These are phyloP conservation scores for Vigna unguiculata DNA, from an alignment of 306 rosid genomes.

Conservation along the genomic window DNA sequence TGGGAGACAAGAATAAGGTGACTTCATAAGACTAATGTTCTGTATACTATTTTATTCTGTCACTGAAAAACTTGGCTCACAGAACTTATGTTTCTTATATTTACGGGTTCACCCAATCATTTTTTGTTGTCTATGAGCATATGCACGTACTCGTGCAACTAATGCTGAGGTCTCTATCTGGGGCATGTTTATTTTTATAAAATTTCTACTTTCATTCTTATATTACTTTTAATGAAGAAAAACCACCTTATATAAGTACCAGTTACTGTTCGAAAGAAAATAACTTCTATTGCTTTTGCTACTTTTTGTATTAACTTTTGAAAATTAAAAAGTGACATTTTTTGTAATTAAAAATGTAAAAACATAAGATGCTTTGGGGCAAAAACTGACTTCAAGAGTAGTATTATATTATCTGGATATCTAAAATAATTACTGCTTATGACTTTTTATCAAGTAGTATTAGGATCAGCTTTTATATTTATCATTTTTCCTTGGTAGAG, in stretches of 20 bases:
- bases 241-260: not conserved
- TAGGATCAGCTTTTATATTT: constrained; percentile 8
- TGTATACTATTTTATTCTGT: constrained; percentile 28
- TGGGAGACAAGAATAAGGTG: constrained; percentile 89
- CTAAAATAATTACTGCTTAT: not conserved
- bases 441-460: not conserved
- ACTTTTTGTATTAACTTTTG: not conserved
- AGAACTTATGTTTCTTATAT: not conserved
- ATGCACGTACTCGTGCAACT: not conserved
- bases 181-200: not conserved
- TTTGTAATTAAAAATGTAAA: not conserved
- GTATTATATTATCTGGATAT: constrained; percentile 14
- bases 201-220: not conserved
- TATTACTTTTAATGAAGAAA: not conserved
- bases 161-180: constrained; percentile 1
- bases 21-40: constrained; percentile 30
- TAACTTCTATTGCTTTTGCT: not conserved
- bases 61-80: constrained; percentile 9
- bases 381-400: constrained; percentile 1
- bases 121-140: not conserved
- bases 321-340: not conserved
- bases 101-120: not conserved
- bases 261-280: not conserved
- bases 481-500: not conserved
- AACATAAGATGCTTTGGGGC: not conserved